phyloP scores from a whole-genome alignment of 345 rosid genomes.

The Draba incana region DNA sequence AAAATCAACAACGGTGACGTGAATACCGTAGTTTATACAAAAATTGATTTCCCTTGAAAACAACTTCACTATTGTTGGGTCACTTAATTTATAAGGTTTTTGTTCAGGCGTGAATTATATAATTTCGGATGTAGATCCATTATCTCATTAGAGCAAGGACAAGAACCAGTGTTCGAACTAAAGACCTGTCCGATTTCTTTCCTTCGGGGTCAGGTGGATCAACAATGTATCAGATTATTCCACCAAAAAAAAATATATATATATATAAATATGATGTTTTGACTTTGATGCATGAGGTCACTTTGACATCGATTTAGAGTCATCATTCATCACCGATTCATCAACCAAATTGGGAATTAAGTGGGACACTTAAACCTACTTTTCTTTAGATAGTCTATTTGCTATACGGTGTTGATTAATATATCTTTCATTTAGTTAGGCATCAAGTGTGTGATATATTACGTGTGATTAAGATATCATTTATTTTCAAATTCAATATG shows the following conservation, averaged over 20 bases:
- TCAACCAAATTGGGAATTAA: slow-evolving; percentile 23
- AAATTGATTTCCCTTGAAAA: too few relatives aligned
- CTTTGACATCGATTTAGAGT: slow-evolving; percentile 33
- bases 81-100: too few relatives aligned
- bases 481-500: slow-evolving; percentile 2
- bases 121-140: too few relatives aligned
- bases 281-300: slow-evolving; percentile 41
- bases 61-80: too few relatives aligned
- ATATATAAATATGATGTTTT: slow-evolving; percentile 16
- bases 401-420: slow-evolving; percentile 14
- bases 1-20: too few relatives aligned
- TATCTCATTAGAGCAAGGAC: too few relatives aligned
- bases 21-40: too few relatives aligned
- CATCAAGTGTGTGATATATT: slow-evolving; percentile 19
- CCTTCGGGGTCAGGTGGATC: too few relatives aligned
- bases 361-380: slow-evolving; percentile 40
- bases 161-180: too few relatives aligned
- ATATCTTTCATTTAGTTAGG: slow-evolving; percentile 30
- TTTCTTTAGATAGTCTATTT: slow-evolving; percentile 8
- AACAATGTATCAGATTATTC: too few relatives aligned
- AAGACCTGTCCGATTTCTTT: too few relatives aligned
- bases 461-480: neutral
- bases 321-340: slow-evolving; percentile 30
- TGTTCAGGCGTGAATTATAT: too few relatives aligned
- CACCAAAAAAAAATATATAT: neutral